A percentile compares a stretch with the other conserved stretches of the same genome.
phyloP scores from a whole-genome alignment of 768 basidiomycete species.

The Mycena capillaripes region DNA sequence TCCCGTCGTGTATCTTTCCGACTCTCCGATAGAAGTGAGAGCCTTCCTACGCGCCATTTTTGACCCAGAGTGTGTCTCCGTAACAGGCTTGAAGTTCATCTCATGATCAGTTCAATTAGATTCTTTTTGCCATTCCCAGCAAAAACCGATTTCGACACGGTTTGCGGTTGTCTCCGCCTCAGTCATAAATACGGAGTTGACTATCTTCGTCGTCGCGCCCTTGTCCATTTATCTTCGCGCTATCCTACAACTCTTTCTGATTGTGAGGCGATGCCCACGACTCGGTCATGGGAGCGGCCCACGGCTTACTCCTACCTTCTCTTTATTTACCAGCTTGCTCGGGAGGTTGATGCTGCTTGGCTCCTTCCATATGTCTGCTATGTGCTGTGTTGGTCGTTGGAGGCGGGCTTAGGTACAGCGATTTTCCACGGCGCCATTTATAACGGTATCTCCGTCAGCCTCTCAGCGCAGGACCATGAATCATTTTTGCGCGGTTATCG shows the following conservation, averaged over 20 bases:
- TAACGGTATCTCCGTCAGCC: neutral
- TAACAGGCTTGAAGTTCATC: too few relatives aligned
- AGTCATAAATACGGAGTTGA: slow-evolving; percentile 26
- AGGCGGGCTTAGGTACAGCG: neutral
- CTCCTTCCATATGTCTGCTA: slow-evolving; percentile 8
- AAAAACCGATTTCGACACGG: neutral
- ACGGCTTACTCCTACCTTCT: neutral
- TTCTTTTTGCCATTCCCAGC: slow-evolving; percentile 25
- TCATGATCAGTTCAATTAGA: too few relatives aligned
- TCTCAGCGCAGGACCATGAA: neutral
- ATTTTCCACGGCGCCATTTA: slow-evolving; percentile 10
- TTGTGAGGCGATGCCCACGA: neutral
- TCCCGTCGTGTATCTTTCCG: slow-evolving; percentile 14
- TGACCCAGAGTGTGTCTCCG: too few relatives aligned
- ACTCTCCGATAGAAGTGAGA: slow-evolving; percentile 7
- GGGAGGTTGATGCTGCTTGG: slow-evolving; percentile 20
- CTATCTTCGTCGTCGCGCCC: slow-evolving; percentile 13
- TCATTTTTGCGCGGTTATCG: neutral
- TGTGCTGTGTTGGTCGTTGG: neutral
- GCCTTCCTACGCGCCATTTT: slow-evolving; percentile 20
- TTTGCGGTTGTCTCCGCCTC: slow-evolving; percentile 22
- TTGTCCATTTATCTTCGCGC: slow-evolving; percentile 9
- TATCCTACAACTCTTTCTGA: slow-evolving; percentile 5
- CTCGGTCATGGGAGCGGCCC: neutral
- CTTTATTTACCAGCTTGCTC: neutral